Evolutionary conservation across 169 alveolate genomes (phyloP).

Genomic region (Plasmodium gonderi): DNA sequence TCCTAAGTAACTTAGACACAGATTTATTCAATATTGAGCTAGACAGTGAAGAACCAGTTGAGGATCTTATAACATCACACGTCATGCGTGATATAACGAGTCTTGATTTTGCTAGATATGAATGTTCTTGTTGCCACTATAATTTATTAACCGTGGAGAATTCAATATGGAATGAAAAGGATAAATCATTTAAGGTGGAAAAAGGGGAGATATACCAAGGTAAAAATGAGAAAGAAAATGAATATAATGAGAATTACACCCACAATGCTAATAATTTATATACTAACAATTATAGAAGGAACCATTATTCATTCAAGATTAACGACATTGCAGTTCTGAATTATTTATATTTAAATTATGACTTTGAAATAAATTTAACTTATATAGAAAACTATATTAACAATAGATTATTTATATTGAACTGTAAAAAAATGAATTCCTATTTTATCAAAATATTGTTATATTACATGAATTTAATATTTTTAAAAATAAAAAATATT

Average conservation of each 20-base stretch:
- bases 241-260: not conserved
- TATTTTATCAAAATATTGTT: constrained; percentile 69
- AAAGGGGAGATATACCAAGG: not conserved
- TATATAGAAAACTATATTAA: constrained; percentile 42
- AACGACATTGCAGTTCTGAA: constrained; percentile 54
- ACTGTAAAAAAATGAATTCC: constrained; percentile 55
- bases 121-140: not conserved
- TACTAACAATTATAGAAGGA: no score
- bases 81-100: constrained; percentile 11
- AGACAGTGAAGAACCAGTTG: constrained; percentile 8
- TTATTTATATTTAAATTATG: constrained; percentile 60
- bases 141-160: not conserved
- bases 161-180: not conserved
- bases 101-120: not conserved
- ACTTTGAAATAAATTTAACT: constrained; percentile 52
- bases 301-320: constrained; percentile 7
- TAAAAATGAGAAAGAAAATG: not conserved
- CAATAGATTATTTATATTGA: constrained; percentile 35
- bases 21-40: constrained; percentile 29
- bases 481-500: constrained; percentile 70
- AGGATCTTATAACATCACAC: not conserved
- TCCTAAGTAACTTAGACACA: constrained; percentile 49
- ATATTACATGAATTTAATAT: constrained; percentile 46
- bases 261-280: not conserved
- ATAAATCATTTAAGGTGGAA: no score